Evolutionary conservation across 192 early-diverging fungal species (phyloP).

Genomic region (Gigaspora rosea): DNA sequence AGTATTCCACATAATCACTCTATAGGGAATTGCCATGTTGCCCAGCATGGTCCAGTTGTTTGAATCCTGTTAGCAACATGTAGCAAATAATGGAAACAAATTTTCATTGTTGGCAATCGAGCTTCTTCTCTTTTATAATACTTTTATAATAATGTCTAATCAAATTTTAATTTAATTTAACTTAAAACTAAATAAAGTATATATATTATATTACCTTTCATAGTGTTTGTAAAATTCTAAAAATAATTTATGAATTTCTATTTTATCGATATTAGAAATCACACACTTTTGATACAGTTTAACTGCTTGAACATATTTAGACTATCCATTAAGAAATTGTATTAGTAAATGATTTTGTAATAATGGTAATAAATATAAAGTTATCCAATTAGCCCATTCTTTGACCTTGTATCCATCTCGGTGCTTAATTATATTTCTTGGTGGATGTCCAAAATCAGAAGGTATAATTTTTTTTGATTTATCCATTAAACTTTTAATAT

Average conservation of each 20-base stretch:
- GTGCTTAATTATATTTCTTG: background rate
- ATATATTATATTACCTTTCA: conserved; percentile 4
- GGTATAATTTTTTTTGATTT: background rate
- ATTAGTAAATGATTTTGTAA: background rate
- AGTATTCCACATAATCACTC: background rate
- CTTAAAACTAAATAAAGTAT: too few relatives aligned
- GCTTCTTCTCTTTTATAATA: too few relatives aligned
- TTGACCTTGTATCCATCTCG: background rate
- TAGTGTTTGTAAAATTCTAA: too few relatives aligned
- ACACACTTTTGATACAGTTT: background rate
- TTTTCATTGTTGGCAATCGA: background rate
- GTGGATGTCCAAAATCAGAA: background rate
- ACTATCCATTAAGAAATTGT: background rate
- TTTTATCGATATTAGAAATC: background rate
- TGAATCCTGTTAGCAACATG: background rate
- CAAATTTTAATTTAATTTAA: background rate
- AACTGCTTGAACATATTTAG: background rate
- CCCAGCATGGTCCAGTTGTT: conserved; percentile 7
- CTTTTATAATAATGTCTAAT: background rate
- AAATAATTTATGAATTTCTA: conserved; percentile 1
- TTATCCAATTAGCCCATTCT: background rate
- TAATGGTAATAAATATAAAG: conserved; percentile 1
- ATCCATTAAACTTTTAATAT: background rate
- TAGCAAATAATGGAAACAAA: background rate
- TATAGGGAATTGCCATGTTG: background rate